phyloP scores from a whole-genome alignment of 1,284 basidiomycete species.

The Pisolithus thermaeus region DNA sequence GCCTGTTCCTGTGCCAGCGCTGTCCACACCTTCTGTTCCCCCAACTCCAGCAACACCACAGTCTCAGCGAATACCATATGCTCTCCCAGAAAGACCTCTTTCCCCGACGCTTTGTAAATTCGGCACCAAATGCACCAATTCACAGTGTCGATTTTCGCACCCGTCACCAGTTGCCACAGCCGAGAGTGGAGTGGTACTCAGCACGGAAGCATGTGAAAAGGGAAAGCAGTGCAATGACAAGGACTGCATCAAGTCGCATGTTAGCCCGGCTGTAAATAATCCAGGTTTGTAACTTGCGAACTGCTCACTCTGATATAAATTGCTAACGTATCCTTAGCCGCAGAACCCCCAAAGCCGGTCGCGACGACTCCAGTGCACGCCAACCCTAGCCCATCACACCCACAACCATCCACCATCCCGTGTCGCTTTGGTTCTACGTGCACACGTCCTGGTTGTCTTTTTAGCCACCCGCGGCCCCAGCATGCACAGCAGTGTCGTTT shows the following conservation, averaged over 20 bases:
- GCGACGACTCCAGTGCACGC: slow-evolving; percentile 19
- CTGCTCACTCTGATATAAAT: slow-evolving; percentile 4
- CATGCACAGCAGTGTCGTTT: slow-evolving; percentile 61
- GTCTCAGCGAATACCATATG: slow-evolving; percentile 39
- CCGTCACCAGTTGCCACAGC: slow-evolving; percentile 87
- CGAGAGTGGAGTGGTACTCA: slow-evolving; percentile 89
- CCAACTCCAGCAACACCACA: slow-evolving; percentile 28
- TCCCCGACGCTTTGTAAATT: slow-evolving; percentile 90
- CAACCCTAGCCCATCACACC: slow-evolving; percentile 22
- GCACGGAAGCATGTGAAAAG: slow-evolving; percentile 83
- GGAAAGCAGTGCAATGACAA: slow-evolving; percentile 85
- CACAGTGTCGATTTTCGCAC: slow-evolving; percentile 83
- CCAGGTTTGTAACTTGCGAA: slow-evolving; percentile 38
- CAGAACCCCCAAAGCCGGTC: slow-evolving; percentile 39
- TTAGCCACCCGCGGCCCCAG: slow-evolving; percentile 54
- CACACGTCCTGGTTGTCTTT: slow-evolving; percentile 70
- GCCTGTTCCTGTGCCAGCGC: slow-evolving; percentile 28
- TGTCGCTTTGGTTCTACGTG: slow-evolving; percentile 75
- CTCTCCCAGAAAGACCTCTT: slow-evolving; percentile 68
- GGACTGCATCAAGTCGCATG: slow-evolving; percentile 85
- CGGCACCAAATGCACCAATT: slow-evolving; percentile 81
- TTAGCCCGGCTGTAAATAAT: slow-evolving; percentile 75
- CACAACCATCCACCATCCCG: slow-evolving; percentile 36
- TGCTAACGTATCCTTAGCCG: slow-evolving; percentile 22
- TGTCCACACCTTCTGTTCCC: slow-evolving; percentile 21